Evolutionary conservation across 2,329 filamentous ascomycete genomes (phyloP).

Genomic region (Fusarium sublunatum): DNA sequence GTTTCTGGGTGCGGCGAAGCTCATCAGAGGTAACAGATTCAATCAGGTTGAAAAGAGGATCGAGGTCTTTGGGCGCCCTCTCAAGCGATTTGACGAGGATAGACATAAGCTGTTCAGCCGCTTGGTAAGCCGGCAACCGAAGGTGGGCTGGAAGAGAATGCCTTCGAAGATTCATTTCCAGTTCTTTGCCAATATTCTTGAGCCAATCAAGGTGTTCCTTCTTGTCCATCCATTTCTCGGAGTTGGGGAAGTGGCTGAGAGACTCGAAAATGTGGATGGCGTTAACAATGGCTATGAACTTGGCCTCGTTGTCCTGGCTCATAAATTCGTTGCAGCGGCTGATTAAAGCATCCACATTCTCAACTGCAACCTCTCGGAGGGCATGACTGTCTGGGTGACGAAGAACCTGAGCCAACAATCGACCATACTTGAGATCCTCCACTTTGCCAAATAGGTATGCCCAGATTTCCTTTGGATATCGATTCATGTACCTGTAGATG

Average conservation of each 20-base stretch:
- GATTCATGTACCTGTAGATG: slow-evolving; percentile 91
- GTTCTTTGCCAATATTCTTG: slow-evolving; percentile 76
- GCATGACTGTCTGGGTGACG: slow-evolving; percentile 78
- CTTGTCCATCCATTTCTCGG: slow-evolving; percentile 77
- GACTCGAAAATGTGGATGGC: slow-evolving; percentile 87
- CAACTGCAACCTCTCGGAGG: slow-evolving; percentile 78
- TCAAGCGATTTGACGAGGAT: slow-evolving; percentile 85
- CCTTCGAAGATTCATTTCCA: slow-evolving; percentile 78
- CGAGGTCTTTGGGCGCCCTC: slow-evolving; percentile 78
- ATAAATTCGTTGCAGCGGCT: slow-evolving; percentile 72
- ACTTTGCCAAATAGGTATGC: slow-evolving; percentile 80
- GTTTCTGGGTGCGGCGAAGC: slow-evolving; percentile 77
- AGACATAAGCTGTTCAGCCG: slow-evolving; percentile 85
- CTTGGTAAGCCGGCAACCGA: slow-evolving; percentile 87
- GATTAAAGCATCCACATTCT: slow-evolving; percentile 78
- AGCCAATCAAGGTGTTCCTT: slow-evolving; percentile 70
- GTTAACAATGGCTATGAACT: slow-evolving; percentile 79
- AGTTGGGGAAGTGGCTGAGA: slow-evolving; percentile 73
- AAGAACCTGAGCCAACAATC: slow-evolving; percentile 90
- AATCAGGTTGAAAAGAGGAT: slow-evolving; percentile 85
- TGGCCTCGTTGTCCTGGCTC: slow-evolving; percentile 75
- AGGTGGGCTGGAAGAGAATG: slow-evolving; percentile 78
- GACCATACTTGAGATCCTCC: slow-evolving; percentile 86
- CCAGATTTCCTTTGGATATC: slow-evolving; percentile 91
- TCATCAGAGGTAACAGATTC: slow-evolving; percentile 86